These are phyloP conservation scores for Aspergillus cavernicola DNA, from an alignment of 495 filamentous ascomycete genomes.

Conservation along the genomic window DNA sequence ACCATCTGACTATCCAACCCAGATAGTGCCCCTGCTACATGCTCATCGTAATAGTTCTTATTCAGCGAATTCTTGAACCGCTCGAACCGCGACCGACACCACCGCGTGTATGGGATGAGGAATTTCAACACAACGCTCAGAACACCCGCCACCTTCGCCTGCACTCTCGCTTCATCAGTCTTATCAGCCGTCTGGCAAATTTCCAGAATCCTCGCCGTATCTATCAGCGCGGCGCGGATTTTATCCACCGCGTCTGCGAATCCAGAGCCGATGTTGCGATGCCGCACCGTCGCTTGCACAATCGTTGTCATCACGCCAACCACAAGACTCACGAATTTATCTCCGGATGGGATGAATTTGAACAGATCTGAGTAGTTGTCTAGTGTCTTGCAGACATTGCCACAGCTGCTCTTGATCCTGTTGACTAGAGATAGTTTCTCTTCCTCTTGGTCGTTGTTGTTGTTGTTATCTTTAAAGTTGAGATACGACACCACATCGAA, in stretches of 20 bases:
- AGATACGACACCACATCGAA: not conserved
- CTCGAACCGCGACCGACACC: not conserved
- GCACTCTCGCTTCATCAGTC: not conserved
- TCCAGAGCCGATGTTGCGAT: not conserved
- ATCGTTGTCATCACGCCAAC: not conserved
- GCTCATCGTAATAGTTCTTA: not conserved
- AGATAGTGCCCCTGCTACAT: not conserved
- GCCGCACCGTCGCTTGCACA: not conserved
- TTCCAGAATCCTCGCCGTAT: not conserved
- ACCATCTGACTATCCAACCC: not conserved
- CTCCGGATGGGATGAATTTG: not conserved
- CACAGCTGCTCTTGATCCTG: not conserved
- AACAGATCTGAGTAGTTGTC: not conserved
- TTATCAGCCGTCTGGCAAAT: not conserved
- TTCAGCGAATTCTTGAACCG: not conserved
- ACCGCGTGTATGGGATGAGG: not conserved
- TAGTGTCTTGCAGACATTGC: not conserved
- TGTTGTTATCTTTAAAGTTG: not conserved
- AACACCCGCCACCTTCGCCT: not conserved
- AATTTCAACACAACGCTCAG: not conserved
- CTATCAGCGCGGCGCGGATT: not conserved
- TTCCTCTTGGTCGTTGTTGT: not conserved
- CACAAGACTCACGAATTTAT: not conserved
- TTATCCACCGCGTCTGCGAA: not conserved
- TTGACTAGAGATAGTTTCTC: not conserved